A percentile compares a stretch with the other conserved stretches of the same genome.
Conservation (phyloP, 208 protist genomes). For the Lotmaria passim region DNA sequence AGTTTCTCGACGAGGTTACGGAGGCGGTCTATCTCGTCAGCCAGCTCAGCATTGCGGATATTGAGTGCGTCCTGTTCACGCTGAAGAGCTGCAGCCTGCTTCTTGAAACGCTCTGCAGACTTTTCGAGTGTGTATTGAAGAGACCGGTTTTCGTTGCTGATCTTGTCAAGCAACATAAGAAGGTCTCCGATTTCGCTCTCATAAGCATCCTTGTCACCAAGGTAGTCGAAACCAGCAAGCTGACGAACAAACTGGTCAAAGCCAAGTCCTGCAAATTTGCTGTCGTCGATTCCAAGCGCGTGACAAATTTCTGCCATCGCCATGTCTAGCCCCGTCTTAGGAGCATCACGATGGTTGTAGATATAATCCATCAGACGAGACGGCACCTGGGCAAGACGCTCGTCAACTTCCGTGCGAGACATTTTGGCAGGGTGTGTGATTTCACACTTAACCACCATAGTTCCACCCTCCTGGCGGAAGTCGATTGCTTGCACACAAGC, state of each 20-base stretch:
- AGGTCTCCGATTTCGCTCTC: slow-evolving; percentile 69
- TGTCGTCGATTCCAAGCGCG: slow-evolving; percentile 43
- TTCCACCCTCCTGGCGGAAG: slow-evolving; percentile 23
- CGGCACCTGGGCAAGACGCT: slow-evolving; percentile 36
- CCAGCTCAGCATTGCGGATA: slow-evolving; percentile 44
- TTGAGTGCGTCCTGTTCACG: slow-evolving; percentile 17
- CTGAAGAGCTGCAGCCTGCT: slow-evolving; percentile 48
- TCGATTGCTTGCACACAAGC: slow-evolving; percentile 37
- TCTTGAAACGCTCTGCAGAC: slow-evolving; percentile 59
- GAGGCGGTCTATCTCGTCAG: neutral
- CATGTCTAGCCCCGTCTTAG: slow-evolving; percentile 48
- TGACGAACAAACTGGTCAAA: slow-evolving; percentile 57
- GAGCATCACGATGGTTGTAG: slow-evolving; percentile 33
- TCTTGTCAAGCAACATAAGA: slow-evolving; percentile 62
- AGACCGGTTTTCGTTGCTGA: slow-evolving; percentile 59
- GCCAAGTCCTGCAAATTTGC: slow-evolving; percentile 38
- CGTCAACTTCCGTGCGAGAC: slow-evolving; percentile 31
- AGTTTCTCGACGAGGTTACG: neutral
- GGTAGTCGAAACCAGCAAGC: slow-evolving; percentile 38
- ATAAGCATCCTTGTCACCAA: slow-evolving; percentile 61
- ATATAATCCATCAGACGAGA: slow-evolving; percentile 50
- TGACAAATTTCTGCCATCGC: slow-evolving; percentile 53
- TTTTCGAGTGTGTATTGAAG: slow-evolving; percentile 63
- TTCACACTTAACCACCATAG: slow-evolving; percentile 36
- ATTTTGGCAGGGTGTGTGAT: slow-evolving; percentile 43